Base-by-base conservation (phyloP, 2,329 filamentous ascomycete species). In the Orbilia ellipsospora region DNA sequence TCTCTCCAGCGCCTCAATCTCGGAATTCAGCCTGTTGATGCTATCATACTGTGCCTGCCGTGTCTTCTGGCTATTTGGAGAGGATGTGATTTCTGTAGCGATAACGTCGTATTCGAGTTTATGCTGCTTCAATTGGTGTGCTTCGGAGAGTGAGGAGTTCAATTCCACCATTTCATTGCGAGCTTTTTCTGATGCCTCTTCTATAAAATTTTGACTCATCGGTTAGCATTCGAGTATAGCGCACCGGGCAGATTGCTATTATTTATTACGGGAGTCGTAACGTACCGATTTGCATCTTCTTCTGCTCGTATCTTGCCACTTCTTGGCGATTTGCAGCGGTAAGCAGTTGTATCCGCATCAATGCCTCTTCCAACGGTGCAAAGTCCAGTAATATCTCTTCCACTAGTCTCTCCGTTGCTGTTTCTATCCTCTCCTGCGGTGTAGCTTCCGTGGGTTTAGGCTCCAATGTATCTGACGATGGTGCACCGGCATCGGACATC, bases 71-170 rank as follows among this genome's bases (percentile, higher is more conserved):
- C 78, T 73, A 31, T 77, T 77, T 16, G 65, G 77, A 8, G 72
- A 77, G 40, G 48, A 57, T 26, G 59, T 78, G 77, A 80, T 81
- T 79, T 79, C 77, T 15, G 73, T 77, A 4, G 78, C 78, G 50
- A 80, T 80, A 18, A 72, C 70, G 48, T 80, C 79, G 67, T 80
- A 80, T 64, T 76, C 77, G 13, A 80, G 78, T 52, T 78, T 78
- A 55, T 80, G 74, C 26, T 75, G 56, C 36, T 79, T 80, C 40
- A 79, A 70, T 15, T 73, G 54, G 51, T 79, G 77, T 6, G 79
- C 77, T 60, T 74, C 70, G 51, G 15, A 51, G 23, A 48, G 44
- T 31, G 26, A 79, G 69, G 20, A 40, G 42, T 70, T 77, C 56
- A 80, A 77, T 13, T 74, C 60, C 12, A 79, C 70, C 63, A 80